These are phyloP conservation scores for Rhodamnia argentea DNA, from an alignment of 345 rosid species.

Conservation along the genomic window DNA sequence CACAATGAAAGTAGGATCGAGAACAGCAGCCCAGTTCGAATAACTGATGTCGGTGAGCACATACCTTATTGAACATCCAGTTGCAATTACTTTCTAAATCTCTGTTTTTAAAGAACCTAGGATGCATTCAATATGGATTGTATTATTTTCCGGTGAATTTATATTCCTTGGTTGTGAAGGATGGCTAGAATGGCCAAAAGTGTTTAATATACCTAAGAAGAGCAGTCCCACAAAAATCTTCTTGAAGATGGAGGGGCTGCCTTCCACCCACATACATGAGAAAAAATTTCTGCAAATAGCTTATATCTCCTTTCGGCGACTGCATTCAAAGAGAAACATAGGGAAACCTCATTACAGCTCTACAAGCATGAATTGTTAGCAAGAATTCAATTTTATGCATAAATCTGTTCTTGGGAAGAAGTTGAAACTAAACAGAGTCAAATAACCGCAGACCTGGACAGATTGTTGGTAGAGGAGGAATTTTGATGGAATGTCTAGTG, in stretches of 20 bases:
- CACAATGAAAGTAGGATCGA: background rate
- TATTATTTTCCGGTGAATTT: background rate
- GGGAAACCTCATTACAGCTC: background rate
- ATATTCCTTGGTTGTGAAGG: background rate
- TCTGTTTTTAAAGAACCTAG: background rate
- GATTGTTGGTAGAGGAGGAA: constrained; percentile 82
- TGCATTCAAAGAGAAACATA: constrained; percentile 14
- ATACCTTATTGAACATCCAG: background rate
- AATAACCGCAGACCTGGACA: constrained; percentile 38
- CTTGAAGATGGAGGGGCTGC: constrained; percentile 79
- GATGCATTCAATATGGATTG: background rate
- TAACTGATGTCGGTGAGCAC: background rate
- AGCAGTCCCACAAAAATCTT: constrained; percentile 97
- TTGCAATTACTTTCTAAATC: background rate
- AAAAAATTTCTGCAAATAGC: constrained; percentile 85
- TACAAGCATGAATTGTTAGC: background rate
- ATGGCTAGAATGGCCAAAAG: background rate
- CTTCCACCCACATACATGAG: constrained; percentile 75
- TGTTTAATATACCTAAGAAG: constrained; percentile 44
- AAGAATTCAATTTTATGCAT: background rate
- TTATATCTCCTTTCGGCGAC: constrained; percentile 91
- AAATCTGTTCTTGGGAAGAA: background rate
- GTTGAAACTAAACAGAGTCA: background rate
- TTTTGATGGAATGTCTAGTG: constrained; percentile 53
- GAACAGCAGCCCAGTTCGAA: background rate